A percentile compares a stretch with the other conserved stretches of the same genome.
These are phyloP conservation scores for Fraxinus ornus DNA, from an alignment of 305 asterid genomes.

Conservation along the genomic window DNA sequence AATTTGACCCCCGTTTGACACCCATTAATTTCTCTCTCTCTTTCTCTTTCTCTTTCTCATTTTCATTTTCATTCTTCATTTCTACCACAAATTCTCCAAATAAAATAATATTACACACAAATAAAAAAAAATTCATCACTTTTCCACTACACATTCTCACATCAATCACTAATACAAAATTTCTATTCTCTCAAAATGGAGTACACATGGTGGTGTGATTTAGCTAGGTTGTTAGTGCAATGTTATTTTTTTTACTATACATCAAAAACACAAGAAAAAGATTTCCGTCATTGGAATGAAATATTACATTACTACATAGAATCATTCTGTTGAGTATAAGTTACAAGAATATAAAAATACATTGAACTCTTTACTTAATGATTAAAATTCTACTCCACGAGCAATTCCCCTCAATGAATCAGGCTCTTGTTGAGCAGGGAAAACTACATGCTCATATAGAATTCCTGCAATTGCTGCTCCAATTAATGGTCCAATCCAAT, in stretches of 20 bases:
- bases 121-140: too few species aligned
- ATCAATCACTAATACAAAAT: too few species aligned
- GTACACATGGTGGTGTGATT: neutral
- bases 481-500: slow-evolving; percentile 82
- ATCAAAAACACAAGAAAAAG: neutral
- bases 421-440: slow-evolving; percentile 39
- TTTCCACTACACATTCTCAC: too few species aligned
- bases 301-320: neutral
- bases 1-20: neutral
- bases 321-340: neutral
- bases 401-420: slow-evolving; percentile 40
- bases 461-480: slow-evolving; percentile 75
- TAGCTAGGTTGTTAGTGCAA: neutral
- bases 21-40: too few species aligned
- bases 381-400: slow-evolving; percentile 38
- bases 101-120: too few species aligned
- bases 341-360: neutral
- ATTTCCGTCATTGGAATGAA: neutral
- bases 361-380: neutral
- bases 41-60: too few species aligned
- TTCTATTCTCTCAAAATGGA: neutral
- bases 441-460: slow-evolving; percentile 63
- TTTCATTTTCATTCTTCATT: too few species aligned
- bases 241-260: neutral
- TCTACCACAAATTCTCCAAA: too few species aligned